Conservation (phyloP, 1,284 basidiomycete species). For the Schizophyllum amplum region DNA sequence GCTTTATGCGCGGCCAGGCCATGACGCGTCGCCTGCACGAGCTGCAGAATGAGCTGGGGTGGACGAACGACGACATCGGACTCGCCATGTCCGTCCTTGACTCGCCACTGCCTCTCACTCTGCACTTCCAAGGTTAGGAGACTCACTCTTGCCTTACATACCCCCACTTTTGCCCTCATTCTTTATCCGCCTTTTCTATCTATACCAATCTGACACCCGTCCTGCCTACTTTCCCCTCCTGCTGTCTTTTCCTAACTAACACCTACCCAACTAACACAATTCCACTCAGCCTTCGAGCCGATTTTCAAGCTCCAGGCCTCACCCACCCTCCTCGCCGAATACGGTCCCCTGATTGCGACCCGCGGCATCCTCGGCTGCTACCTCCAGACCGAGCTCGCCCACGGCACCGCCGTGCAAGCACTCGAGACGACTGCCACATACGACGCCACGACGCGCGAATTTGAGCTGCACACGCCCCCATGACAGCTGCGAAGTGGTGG, state of each 20-base stretch:
- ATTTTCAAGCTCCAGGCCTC: conserved; percentile 57
- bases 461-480: conserved; percentile 69
- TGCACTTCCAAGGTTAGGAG: conserved; percentile 16
- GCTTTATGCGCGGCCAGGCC: conserved; percentile 37
- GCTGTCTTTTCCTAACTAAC: conserved; percentile 18
- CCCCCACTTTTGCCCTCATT: neutral
- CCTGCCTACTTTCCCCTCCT: conserved; percentile 24
- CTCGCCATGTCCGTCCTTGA: conserved; percentile 40
- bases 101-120: conserved; percentile 40
- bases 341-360: conserved; percentile 37
- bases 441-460: conserved; percentile 57
- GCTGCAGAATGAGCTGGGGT: conserved; percentile 42
- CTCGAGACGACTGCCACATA: conserved; percentile 80
- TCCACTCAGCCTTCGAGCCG: conserved; percentile 50
- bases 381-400: conserved; percentile 69
- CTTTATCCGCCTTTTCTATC: neutral
- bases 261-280: neutral
- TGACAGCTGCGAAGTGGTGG: conserved; percentile 84
- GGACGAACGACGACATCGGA: conserved; percentile 40
- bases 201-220: neutral
- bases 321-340: conserved; percentile 38
- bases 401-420: conserved; percentile 63
- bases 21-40: conserved; percentile 53
- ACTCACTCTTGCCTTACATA: no score
- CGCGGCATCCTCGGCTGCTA: conserved; percentile 66